phyloP scores from a whole-genome alignment of 495 filamentous ascomycete species.

The Hyaloscypha finlandica region DNA sequence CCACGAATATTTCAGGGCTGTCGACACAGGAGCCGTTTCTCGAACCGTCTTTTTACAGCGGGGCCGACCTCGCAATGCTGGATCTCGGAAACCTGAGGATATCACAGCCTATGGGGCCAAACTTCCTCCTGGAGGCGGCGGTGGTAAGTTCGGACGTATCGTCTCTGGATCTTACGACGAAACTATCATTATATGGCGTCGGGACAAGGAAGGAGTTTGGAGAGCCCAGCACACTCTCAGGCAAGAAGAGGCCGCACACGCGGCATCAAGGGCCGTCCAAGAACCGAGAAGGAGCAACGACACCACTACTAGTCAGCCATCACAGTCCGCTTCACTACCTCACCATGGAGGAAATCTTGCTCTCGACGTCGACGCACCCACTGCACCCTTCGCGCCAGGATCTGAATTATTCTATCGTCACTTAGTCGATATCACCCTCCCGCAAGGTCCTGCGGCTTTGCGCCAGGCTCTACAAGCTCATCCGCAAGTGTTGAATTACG shows the following conservation, averaged over 20 bases:
- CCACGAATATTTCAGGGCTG: conserved; percentile 67
- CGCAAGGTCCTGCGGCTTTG: conserved; percentile 44
- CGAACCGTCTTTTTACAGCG: conserved; percentile 36
- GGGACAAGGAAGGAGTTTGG: conserved; percentile 81
- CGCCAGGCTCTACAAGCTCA: conserved; percentile 44
- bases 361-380: conserved; percentile 6
- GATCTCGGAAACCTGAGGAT: conserved; percentile 72
- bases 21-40: conserved; percentile 56
- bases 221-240: conserved; percentile 67
- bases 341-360: conserved; percentile 6
- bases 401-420: conserved; percentile 22
- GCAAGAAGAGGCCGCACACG: conserved; percentile 60
- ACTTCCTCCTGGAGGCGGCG: conserved; percentile 85
- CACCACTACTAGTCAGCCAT: neutral
- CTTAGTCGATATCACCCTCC: conserved; percentile 32
- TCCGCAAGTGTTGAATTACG: conserved; percentile 39
- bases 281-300: neutral
- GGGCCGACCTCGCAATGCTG: conserved; percentile 67
- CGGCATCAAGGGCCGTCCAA: conserved; percentile 33
- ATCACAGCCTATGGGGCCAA: conserved; percentile 78
- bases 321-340: neutral
- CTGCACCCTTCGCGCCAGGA: conserved; percentile 13
- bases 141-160: conserved; percentile 82
- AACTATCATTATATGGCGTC: conserved; percentile 90
- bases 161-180: conserved; percentile 96